phyloP scores from a whole-genome alignment of 176 grass and related monocot species.

The Tillandsia leiboldiana region DNA sequence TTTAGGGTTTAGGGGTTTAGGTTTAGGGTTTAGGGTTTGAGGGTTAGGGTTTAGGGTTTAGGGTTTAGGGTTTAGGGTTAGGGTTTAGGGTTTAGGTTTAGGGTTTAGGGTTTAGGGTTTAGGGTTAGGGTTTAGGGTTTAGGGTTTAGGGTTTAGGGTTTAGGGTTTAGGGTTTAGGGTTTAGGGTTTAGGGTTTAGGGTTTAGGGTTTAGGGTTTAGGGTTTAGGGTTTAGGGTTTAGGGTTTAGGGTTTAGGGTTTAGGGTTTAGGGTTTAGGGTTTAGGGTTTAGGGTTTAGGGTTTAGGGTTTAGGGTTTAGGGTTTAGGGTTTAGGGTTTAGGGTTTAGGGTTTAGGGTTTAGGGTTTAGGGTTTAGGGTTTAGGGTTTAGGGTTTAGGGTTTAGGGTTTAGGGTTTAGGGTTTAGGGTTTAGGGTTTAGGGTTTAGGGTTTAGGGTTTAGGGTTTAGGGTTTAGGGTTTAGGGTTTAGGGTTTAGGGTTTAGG shows the following conservation, averaged over 20 bases:
- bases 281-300: slow-evolving; percentile 11
- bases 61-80: slow-evolving; percentile 20
- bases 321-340: slow-evolving; percentile 21
- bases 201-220: slow-evolving; percentile 26
- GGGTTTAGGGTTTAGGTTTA: slow-evolving; percentile 26
- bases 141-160: slow-evolving; percentile 18
- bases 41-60: slow-evolving; percentile 16
- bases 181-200: slow-evolving; percentile 9
- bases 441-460: slow-evolving; percentile 16
- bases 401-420: slow-evolving; percentile 19
- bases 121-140: slow-evolving; percentile 5
- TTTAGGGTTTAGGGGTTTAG: slow-evolving; percentile 8
- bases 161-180: slow-evolving; percentile 17
- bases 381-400: slow-evolving; percentile 29
- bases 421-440: slow-evolving; percentile 17
- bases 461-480: slow-evolving; percentile 9
- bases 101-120: slow-evolving; percentile 21
- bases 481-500: slow-evolving; percentile 13
- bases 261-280: slow-evolving; percentile 25
- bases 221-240: slow-evolving; percentile 27
- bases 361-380: slow-evolving; percentile 33
- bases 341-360: slow-evolving; percentile 31
- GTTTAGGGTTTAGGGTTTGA: slow-evolving; percentile 7
- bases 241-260: slow-evolving; percentile 25
- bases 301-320: slow-evolving; percentile 18